These are phyloP conservation scores for Passalora sequoiae DNA, from an alignment of 2,329 filamentous ascomycete species.

Conservation along the genomic window DNA sequence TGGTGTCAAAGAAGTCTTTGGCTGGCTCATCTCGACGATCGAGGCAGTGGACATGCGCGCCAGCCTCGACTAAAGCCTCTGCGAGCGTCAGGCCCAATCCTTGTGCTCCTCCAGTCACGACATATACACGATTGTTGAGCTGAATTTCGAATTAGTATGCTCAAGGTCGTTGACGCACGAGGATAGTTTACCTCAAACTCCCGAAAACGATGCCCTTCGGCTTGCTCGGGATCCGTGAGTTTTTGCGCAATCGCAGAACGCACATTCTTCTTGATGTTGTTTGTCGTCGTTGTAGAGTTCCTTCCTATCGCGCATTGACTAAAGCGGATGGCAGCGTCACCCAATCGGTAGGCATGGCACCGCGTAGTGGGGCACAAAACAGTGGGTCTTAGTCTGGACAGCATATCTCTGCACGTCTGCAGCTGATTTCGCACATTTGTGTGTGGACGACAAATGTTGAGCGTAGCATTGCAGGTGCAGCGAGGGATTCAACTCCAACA, in stretches of 20 bases:
- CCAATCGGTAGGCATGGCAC: neutral
- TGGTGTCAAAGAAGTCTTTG: conserved; percentile 38
- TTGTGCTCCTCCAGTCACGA: conserved; percentile 25
- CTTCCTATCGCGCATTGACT: no score
- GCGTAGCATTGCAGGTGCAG: no score
- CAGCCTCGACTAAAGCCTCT: conserved; percentile 45
- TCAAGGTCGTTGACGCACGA: neutral
- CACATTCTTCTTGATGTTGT: neutral
- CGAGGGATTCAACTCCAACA: no score
- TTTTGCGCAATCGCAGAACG: conserved; percentile 17
- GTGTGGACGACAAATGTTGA: no score
- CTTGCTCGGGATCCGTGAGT: conserved; percentile 10
- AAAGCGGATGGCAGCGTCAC: neutral
- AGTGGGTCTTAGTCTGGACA: neutral
- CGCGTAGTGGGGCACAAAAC: neutral
- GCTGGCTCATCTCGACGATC: conserved; percentile 43
- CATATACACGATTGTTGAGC: conserved; percentile 22
- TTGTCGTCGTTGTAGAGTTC: neutral
- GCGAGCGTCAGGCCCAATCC: conserved; percentile 37
- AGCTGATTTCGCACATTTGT: no score
- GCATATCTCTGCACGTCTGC: neutral
- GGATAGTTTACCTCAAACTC: conserved; percentile 21
- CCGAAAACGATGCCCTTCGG: conserved; percentile 15
- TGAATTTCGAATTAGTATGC: conserved; percentile 4
- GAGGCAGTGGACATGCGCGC: conserved; percentile 47